Percentiles rank a stretch among this genome's conserved stretches.
Evolutionary conservation across 495 filamentous ascomycete species (phyloP).

Genomic region (Aspergillus wentii): DNA sequence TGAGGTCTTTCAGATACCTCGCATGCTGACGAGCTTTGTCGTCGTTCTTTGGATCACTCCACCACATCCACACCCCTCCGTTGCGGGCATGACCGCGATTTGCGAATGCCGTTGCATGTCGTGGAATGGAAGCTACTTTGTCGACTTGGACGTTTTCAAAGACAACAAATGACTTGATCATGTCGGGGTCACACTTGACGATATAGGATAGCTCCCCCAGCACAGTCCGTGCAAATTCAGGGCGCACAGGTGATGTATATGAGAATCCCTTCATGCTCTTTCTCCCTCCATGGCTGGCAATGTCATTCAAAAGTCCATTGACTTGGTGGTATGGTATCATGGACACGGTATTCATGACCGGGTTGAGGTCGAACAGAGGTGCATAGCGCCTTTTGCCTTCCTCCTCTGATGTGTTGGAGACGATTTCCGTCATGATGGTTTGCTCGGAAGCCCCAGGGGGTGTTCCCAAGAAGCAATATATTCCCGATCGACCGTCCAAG

Average conservation of each 20-base stretch:
- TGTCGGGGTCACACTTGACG: slow-evolving; percentile 13
- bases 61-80: slow-evolving; percentile 23
- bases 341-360: slow-evolving; percentile 14
- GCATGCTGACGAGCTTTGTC: too few relatives aligned
- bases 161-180: background rate
- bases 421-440: slow-evolving; percentile 21
- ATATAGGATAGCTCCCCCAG: slow-evolving; percentile 24
- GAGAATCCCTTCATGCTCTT: slow-evolving; percentile 24
- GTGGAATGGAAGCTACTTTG: slow-evolving; percentile 7
- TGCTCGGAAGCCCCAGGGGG: too few relatives aligned
- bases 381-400: slow-evolving; percentile 24
- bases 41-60: slow-evolving; percentile 4
- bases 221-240: slow-evolving; percentile 14
- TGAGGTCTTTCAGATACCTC: too few relatives aligned
- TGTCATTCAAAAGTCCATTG: too few relatives aligned
- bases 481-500: slow-evolving; percentile 11
- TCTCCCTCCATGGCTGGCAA: slow-evolving; percentile 2
- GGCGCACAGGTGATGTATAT: slow-evolving; percentile 22
- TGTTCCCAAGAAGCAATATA: slow-evolving; percentile 20
- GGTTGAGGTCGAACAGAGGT: slow-evolving; percentile 14
- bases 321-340: slow-evolving; percentile 19
- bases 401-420: slow-evolving; percentile 34
- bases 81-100: slow-evolving; percentile 12
- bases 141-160: slow-evolving; percentile 10
- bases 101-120: slow-evolving; percentile 11